Evolutionary conservation across 345 rosid genomes (phyloP), one percentile per base, ranked within the genome.

Genomic region (Camelina laxa): DNA sequence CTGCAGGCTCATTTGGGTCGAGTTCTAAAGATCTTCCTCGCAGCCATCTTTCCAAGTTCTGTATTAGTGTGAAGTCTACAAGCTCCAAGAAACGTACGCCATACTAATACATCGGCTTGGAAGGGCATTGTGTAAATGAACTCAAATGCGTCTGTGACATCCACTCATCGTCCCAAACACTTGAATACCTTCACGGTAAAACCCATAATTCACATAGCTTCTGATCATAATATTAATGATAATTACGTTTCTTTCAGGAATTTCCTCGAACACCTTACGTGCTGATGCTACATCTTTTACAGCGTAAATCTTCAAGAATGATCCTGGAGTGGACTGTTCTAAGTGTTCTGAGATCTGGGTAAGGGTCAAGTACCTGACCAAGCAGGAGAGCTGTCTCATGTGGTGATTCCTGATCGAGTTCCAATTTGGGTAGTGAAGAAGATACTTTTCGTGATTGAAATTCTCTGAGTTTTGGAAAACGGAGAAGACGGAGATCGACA

Each of bases 11-110:
- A 41, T 79, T 36, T 6, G 87, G 87, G 14, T 86, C 91, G 57
- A 84, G 86, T 71, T 85, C 84, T 21, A n/a, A 91, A 83, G 63
- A 91, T 87, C 87, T 82, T 84, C 44, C 79, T 78, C 2, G 92
- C 92, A 69, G 87, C 87, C 45, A 76, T 79, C 64, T 82, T 73
- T 19, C 89, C 97, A 2, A 89, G 87, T 67, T 84, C 82, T 44
- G 80, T 82, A 58, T 84, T 77, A 30, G 65, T 76, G 68, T 91
- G 87, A 72, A 89, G 80, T 70, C 83, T 80, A 47, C 92, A 91
- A 65, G 91, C 91, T 71, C 86, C 89, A 60, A 91, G 89, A 75
- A 91, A 87, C 6, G 94, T 86, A 15, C 92, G 87, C 82, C 93
- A 85, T n/a, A 89, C 85, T 54, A 86, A 31, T 38, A 79, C 80